Percentiles rank a stretch among this genome's conserved stretches.
Evolutionary conservation across 306 rosid genomes (phyloP).

Genomic region (Casuarina cunninghamiana): DNA sequence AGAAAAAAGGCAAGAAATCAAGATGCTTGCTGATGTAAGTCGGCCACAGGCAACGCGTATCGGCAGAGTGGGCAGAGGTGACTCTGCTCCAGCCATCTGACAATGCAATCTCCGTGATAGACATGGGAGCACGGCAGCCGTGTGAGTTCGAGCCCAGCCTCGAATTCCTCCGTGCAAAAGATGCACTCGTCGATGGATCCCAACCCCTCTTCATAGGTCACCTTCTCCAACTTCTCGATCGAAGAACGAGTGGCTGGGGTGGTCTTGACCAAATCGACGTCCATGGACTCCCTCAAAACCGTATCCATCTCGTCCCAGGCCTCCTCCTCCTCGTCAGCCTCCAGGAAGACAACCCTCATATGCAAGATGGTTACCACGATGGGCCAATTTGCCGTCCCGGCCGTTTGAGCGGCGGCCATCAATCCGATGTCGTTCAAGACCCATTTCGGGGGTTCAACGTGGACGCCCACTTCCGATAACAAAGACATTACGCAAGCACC

Average conservation of each 20-base stretch:
- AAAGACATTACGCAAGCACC: too few relatives aligned
- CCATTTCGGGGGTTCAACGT: too few relatives aligned
- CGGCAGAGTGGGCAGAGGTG: neutral
- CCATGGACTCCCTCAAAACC: neutral
- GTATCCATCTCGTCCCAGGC: too few relatives aligned
- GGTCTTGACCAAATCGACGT: neutral
- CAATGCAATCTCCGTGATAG: conserved; percentile 2
- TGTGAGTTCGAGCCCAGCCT: neutral
- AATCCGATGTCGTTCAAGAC: too few relatives aligned
- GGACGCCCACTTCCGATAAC: too few relatives aligned
- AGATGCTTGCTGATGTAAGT: neutral
- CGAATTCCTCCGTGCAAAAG: neutral
- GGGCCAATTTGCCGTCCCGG: too few relatives aligned
- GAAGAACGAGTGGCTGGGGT: neutral
- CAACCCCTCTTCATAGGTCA: neutral
- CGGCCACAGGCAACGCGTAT: neutral
- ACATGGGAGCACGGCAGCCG: neutral
- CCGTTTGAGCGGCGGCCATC: too few relatives aligned
- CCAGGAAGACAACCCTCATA: neutral
- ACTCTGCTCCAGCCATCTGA: neutral
- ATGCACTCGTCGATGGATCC: neutral
- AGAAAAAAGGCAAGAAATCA: too few relatives aligned
- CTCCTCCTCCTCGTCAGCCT: neutral
- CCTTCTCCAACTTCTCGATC: neutral
- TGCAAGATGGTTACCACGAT: too few relatives aligned